phyloP scores from a whole-genome alignment of 805 yeast genomes.

The Ogataea parapolymorpha region DNA sequence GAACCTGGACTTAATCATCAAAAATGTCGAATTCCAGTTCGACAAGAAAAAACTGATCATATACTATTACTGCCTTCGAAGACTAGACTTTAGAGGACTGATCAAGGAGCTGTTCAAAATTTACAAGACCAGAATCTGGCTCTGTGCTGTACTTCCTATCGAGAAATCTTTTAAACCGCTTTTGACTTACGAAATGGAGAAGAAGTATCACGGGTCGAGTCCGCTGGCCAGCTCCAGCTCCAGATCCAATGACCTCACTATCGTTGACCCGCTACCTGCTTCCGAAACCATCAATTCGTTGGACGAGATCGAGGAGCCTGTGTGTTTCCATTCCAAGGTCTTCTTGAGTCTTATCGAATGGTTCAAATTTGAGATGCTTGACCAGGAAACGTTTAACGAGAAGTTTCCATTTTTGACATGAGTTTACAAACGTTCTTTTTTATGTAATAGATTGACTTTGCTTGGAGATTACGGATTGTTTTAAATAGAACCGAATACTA shows the following conservation, averaged over 20 bases:
- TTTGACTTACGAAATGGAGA: slow-evolving; percentile 30
- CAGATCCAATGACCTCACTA: slow-evolving; percentile 35
- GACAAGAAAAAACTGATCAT: slow-evolving; percentile 75
- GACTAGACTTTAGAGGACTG: slow-evolving; percentile 71
- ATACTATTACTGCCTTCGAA: slow-evolving; percentile 59
- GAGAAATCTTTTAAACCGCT: slow-evolving; percentile 32
- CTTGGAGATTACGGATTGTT: slow-evolving; percentile 1
- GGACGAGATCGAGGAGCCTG: slow-evolving; percentile 35
- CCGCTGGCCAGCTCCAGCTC: slow-evolving; percentile 22
- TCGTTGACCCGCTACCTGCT: slow-evolving; percentile 30
- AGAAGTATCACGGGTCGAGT: slow-evolving; percentile 12
- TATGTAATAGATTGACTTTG: slow-evolving; percentile 6
- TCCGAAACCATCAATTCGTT: slow-evolving; percentile 42
- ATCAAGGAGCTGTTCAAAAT: slow-evolving; percentile 71
- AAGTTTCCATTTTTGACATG: slow-evolving; percentile 19
- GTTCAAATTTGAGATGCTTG: slow-evolving; percentile 38
- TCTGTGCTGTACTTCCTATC: slow-evolving; percentile 63
- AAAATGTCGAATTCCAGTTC: slow-evolving; percentile 79
- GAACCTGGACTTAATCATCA: slow-evolving; percentile 52
- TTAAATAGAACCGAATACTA: not conserved
- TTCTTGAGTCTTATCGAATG: slow-evolving; percentile 44
- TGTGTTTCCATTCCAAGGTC: slow-evolving; percentile 51
- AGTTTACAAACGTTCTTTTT: not conserved
- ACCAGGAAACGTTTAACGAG: slow-evolving; percentile 28
- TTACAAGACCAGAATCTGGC: slow-evolving; percentile 79